Evolutionary conservation across 2,329 filamentous ascomycete genomes (phyloP).

Genomic region (Bisporella sp.): DNA sequence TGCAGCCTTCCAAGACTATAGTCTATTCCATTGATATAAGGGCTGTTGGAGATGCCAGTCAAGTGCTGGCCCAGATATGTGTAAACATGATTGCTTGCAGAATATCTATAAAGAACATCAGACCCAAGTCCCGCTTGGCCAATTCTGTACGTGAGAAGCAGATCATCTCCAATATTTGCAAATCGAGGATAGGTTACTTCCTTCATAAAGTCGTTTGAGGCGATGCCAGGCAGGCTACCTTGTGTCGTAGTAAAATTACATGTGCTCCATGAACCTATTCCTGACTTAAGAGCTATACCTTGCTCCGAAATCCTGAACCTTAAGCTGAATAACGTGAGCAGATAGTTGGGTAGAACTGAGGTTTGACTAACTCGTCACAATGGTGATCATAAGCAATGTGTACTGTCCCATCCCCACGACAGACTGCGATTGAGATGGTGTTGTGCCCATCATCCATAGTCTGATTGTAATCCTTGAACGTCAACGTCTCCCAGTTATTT

Average conservation of each 20-base stretch:
- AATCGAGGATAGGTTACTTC: slow-evolving; percentile 23
- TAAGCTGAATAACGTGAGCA: slow-evolving; percentile 8
- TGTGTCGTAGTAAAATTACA: slow-evolving; percentile 14
- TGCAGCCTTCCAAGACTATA: slow-evolving; percentile 14
- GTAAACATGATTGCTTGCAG: slow-evolving; percentile 13
- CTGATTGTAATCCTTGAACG: slow-evolving; percentile 18
- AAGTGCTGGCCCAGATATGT: slow-evolving; percentile 18
- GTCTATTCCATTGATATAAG: slow-evolving; percentile 22
- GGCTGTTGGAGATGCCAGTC: slow-evolving; percentile 18
- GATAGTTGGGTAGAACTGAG: neutral
- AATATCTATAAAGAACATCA: slow-evolving; percentile 19
- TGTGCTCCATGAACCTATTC: slow-evolving; percentile 9
- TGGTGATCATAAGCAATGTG: slow-evolving; percentile 22
- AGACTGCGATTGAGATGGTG: slow-evolving; percentile 19
- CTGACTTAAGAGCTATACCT: neutral
- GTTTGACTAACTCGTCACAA: slow-evolving; percentile 16
- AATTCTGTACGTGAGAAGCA: slow-evolving; percentile 20
- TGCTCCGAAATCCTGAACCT: slow-evolving; percentile 14
- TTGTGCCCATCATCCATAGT: slow-evolving; percentile 20
- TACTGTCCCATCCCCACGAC: slow-evolving; percentile 18
- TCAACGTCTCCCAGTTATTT: slow-evolving; percentile 14
- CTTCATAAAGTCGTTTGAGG: slow-evolving; percentile 10
- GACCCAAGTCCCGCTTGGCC: slow-evolving; percentile 21
- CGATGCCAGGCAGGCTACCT: slow-evolving; percentile 16
- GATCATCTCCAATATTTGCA: slow-evolving; percentile 15